Base-by-base conservation (phyloP, 2,329 filamentous ascomycete genomes). In the Cladophialophora immunda region DNA sequence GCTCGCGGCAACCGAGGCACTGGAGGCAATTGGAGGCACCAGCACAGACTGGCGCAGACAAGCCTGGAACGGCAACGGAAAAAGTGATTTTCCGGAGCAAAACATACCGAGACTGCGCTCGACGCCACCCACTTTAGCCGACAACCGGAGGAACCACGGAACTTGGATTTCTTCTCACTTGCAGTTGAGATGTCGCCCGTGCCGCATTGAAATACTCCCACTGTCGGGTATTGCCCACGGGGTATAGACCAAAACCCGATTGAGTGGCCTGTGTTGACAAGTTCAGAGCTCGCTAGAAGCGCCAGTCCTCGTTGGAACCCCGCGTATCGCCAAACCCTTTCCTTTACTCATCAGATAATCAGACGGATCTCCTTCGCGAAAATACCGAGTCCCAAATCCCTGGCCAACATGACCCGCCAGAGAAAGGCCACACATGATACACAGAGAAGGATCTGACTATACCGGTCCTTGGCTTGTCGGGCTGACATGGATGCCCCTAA, bases 71-170 rank as follows among this genome's bases (percentile, higher is more conserved):
- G 2, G 19, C 7, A 11, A 1, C 19, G 45, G 45, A 25, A 50
- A 50, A 50, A 13, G n/a, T 6, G 19, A 25, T 50, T 25, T 25
- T 50, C 45, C 45, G 45, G 22, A 7, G 9, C 19, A 25, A 13
- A 25, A 25, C 19, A 50, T 8, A 7, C 19, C 45, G 19, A 22
- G 22, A n/a, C n/a, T n/a, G n/a, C n/a, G n/a, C n/a, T n/a, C n/a
- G 41, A 25, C 45, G 45, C 45, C 45, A 50, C 45, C 38, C 19
- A 50, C 6, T 50, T 50, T 50, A 50, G 45, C 45, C 45, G 45
- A 50, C n/a, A 50, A 4, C 45, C 45, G 45, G 45, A 50, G 19
- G 45, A 22, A 41, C 15, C 32, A 34, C 32, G 32, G 32, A 34
- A 34, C 30, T 4, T 32, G 30, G 30, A n/a, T n/a, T n/a, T n/a